Base-by-base conservation (phyloP, 805 yeast species). In the Hanseniaspora meyeri region DNA sequence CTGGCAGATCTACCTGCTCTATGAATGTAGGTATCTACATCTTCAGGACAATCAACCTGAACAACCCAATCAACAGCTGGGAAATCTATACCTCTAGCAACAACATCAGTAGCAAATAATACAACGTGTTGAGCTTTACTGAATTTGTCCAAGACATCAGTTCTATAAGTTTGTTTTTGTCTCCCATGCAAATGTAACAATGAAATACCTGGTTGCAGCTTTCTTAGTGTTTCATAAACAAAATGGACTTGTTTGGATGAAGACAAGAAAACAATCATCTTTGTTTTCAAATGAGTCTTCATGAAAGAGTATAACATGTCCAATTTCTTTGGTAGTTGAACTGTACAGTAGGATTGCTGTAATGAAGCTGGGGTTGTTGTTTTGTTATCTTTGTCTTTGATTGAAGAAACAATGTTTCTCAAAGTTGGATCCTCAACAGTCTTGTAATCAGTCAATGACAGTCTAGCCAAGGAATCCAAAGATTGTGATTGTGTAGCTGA, bases 31-130 rank as follows among this genome's bases (percentile, higher is more conserved):
- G 96, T 89, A 34, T 89, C 87, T 1, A 81, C 77, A 68, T 87
- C 95, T 66, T 88, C 96, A 0, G 96, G 96, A 63, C 95, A 86
- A 66, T 88, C 96, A 0, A 87, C 76, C 67, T 88, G 96, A 9
- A 88, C 74, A n/a, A 88, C 95, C 96, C 96, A 88, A 65, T 89
- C 95, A 51, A 88, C 86, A 6, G 90, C 86, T 0, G 96, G 96
- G 69, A 89, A 87, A 68, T 88, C 96, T 43, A 88, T 77, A 17
- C 96, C 96, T 66, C 96, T 74, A 1, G 96, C 95, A 12, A 87
- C 95, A 47, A 88, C 83, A 70, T 88, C 96, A 0, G 96, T 88
- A 0, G 95, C 93, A 65, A 88, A 81, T 49, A 88, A 71, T 71
- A 95, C 87, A 16, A 87, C 86, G 55, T 85, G 79, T 61, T 84